These are phyloP conservation scores for Yarrowia yakushimensis DNA, from an alignment of 805 yeast genomes.

Conservation along the genomic window DNA sequence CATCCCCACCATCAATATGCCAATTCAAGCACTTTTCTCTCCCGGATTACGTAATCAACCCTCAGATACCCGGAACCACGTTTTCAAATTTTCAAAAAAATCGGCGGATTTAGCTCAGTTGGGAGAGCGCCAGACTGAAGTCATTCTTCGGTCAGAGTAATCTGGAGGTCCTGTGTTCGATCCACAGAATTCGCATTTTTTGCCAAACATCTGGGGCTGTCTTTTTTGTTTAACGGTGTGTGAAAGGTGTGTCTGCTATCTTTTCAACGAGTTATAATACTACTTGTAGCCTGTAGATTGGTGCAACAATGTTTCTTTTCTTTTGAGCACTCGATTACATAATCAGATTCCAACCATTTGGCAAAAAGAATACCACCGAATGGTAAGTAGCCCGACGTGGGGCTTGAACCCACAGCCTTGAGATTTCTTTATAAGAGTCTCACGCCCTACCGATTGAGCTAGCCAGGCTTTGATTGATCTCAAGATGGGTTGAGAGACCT, in stretches of 20 bases:
- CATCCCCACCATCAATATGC: too few relatives aligned
- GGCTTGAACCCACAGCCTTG: conserved; percentile 22
- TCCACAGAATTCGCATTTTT: conserved; percentile 51
- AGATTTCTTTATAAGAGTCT: conserved; percentile 6
- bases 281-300: too few relatives aligned
- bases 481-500: background rate
- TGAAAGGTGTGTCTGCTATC: too few relatives aligned
- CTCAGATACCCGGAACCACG: background rate
- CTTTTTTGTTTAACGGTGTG: too few relatives aligned
- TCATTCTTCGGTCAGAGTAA: conserved; percentile 31
- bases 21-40: too few relatives aligned
- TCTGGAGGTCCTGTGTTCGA: conserved; percentile 84
- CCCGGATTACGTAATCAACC: background rate
- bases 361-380: background rate
- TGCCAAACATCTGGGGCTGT: too few relatives aligned
- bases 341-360: background rate
- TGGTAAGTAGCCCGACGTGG: background rate
- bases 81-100: background rate
- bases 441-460: conserved; percentile 21
- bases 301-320: too few relatives aligned
- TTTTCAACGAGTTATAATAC: too few relatives aligned
- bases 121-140: conserved; percentile 43
- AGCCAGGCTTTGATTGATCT: background rate
- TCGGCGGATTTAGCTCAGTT: conserved; percentile 37
- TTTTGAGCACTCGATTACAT: too few relatives aligned